These are phyloP conservation scores for Tuber indicum DNA, from an alignment of 495 filamentous ascomycete genomes.

Conservation along the genomic window DNA sequence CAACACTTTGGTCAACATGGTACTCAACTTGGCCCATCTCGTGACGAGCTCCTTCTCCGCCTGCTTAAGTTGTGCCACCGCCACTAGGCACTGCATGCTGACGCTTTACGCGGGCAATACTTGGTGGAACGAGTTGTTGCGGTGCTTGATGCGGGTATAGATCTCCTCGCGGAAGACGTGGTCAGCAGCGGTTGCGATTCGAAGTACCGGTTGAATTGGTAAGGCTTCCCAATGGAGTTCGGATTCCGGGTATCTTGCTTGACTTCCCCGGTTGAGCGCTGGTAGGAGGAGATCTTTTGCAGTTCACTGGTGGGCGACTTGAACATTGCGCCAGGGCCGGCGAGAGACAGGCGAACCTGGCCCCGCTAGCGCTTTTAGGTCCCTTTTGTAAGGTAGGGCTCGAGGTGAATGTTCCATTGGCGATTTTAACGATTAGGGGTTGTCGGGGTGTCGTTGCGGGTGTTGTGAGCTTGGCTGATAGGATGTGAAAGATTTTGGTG, in stretches of 20 bases:
- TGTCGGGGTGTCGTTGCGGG: neutral
- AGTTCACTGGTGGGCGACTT: slow-evolving; percentile 55
- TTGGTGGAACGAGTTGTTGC: slow-evolving; percentile 62
- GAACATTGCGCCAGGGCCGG: slow-evolving; percentile 51
- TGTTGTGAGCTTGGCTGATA: neutral
- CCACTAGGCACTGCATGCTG: slow-evolving; percentile 79
- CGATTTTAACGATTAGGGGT: neutral
- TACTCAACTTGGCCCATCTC: slow-evolving; percentile 59
- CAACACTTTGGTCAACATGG: slow-evolving; percentile 67
- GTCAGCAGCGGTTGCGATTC: slow-evolving; percentile 66
- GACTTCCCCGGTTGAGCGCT: slow-evolving; percentile 40
- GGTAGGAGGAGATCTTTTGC: slow-evolving; percentile 58
- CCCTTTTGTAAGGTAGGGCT: neutral
- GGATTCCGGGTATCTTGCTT: slow-evolving; percentile 13
- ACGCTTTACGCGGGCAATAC: slow-evolving; percentile 73
- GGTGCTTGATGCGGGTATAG: slow-evolving; percentile 56
- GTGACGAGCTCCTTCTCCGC: too few relatives aligned
- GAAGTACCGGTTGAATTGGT: slow-evolving; percentile 70
- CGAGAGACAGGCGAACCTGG: slow-evolving; percentile 66
- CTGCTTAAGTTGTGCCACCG: slow-evolving; percentile 79
- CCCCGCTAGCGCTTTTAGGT: slow-evolving; percentile 42
- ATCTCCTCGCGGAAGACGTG: slow-evolving; percentile 67
- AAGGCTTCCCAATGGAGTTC: slow-evolving; percentile 48
- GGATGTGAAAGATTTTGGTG: too few relatives aligned
- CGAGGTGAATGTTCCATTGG: neutral